Base-by-base conservation (phyloP, 2,329 filamentous ascomycete species). In the Setomelanomma holmii region DNA sequence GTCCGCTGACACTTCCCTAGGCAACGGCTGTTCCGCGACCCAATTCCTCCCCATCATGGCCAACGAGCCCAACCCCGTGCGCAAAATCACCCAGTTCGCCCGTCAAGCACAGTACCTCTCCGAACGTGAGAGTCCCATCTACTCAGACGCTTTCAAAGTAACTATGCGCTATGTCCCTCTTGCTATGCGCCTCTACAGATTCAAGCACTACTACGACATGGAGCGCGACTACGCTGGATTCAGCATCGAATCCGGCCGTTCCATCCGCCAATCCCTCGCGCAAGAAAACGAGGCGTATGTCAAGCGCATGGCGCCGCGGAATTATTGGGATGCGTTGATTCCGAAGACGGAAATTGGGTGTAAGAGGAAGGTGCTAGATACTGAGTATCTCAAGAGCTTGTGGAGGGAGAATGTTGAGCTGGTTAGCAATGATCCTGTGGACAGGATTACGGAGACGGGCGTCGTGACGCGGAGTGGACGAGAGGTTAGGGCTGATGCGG, bases 91-190 rank as follows among this genome's bases (percentile, higher is more conserved):
- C 0, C 80, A 83, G 42, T 82, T 83, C 56, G 75, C 69, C n/a
- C 76, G 79, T 7, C 80, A 82, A 64, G 69, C 80, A 4, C 81
- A 83, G 52, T 83, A 78, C 69, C 69, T 83, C 1, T 69, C 75
- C 2, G 76, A 79, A 41, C 73, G 79, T 10, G 72, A 76, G 0
- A 80, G 80, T 44, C 76, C 74, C 0, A 51, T 66, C 40, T 81
- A 81, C 27, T 16, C 34, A 19, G 17, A 19, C 54, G 69, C 73
- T 65, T 80, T 79, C 67, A 77, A 79, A 58, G 69, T 66, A n/a
- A 52, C 74, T 2, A 79, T 82, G 77, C 69, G 73, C 27, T 78
- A 78, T 50, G 64, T 81, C 4, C 79, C 79, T 0, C 55, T 76
- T 1, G 76, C 75, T 14, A 79, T 80, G 76, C 73, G 76, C 6